phyloP scores from a whole-genome alignment of 805 yeast genomes.

The Soucietia sequanensis region DNA sequence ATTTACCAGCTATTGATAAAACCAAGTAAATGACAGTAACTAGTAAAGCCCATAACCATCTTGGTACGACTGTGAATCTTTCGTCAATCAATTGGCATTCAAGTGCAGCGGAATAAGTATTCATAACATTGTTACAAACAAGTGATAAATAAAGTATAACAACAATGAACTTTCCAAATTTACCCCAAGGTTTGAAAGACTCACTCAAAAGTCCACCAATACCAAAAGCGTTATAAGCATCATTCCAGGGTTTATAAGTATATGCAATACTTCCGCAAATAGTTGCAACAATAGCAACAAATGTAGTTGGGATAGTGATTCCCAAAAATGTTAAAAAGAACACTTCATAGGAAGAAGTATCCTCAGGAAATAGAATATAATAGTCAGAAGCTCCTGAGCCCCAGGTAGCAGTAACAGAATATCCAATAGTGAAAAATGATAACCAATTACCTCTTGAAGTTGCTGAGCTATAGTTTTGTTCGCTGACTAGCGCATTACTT shows the following conservation, averaged over 20 bases:
- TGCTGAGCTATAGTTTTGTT: conserved; percentile 8
- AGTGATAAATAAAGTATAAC: conserved; percentile 30
- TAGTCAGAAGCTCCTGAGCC: conserved; percentile 36
- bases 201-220: conserved; percentile 32
- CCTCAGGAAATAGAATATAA: conserved; percentile 31
- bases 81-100: conserved; percentile 32
- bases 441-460: conserved; percentile 32
- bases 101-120: conserved; percentile 35
- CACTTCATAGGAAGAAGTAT: conserved; percentile 22
- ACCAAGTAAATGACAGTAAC: conserved; percentile 31
- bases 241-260: conserved; percentile 30
- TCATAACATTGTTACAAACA: conserved; percentile 35
- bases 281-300: conserved; percentile 31
- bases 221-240: conserved; percentile 25
- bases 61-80: conserved; percentile 26
- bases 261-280: conserved; percentile 32
- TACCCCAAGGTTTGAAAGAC: conserved; percentile 36
- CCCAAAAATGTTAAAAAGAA: conserved; percentile 28
- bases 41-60: conserved; percentile 38
- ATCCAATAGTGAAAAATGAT: conserved; percentile 34
- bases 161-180: conserved; percentile 32
- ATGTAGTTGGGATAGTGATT: conserved; percentile 29
- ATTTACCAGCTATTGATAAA: conserved; percentile 31
- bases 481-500: conserved; percentile 19
- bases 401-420: conserved; percentile 37